Evolutionary conservation across 2,329 filamentous ascomycete genomes (phyloP).

Genomic region (Leptographium wingfieldii): DNA sequence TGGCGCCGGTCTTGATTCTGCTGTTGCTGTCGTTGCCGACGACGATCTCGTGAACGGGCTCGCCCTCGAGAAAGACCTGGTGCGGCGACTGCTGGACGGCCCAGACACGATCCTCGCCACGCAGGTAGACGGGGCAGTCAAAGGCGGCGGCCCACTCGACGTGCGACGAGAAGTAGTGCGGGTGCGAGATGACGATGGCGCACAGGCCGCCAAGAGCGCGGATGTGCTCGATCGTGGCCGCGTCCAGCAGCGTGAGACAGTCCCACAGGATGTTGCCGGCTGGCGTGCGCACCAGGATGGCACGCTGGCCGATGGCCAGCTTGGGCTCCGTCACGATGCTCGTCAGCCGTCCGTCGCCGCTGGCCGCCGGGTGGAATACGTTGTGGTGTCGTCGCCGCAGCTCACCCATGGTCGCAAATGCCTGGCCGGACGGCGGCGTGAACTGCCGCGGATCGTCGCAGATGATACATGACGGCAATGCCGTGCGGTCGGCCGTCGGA

Average conservation of each 20-base stretch:
- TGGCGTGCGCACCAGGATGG: constrained; percentile 53
- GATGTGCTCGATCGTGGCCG: constrained; percentile 46
- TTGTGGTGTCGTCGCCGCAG: constrained; percentile 37
- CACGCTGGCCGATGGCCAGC: constrained; percentile 64
- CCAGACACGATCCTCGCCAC: constrained; percentile 55
- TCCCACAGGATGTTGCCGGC: constrained; percentile 71
- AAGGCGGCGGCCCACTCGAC: constrained; percentile 61
- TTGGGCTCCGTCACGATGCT: constrained; percentile 40
- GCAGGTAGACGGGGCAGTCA: constrained; percentile 55
- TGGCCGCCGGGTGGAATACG: constrained; percentile 32
- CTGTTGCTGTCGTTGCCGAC: background rate
- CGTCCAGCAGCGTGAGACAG: constrained; percentile 56
- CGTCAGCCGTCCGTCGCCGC: constrained; percentile 28
- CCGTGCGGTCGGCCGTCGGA: constrained; percentile 33
- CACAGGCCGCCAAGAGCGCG: constrained; percentile 48
- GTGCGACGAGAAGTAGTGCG: constrained; percentile 72
- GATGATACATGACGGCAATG: constrained; percentile 49
- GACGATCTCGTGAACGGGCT: constrained; percentile 23
- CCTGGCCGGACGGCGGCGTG: constrained; percentile 50
- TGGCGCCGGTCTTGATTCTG: constrained; percentile 24
- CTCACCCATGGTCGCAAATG: constrained; percentile 47
- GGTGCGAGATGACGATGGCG: constrained; percentile 67
- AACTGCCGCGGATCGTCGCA: constrained; percentile 66
- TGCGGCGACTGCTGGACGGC: constrained; percentile 31
- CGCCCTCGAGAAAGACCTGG: constrained; percentile 32